Percentiles rank a stretch among this genome's conserved stretches.
Conservation (phyloP, 441 rosid genomes). For the Flueggea neowawraea region DNA sequence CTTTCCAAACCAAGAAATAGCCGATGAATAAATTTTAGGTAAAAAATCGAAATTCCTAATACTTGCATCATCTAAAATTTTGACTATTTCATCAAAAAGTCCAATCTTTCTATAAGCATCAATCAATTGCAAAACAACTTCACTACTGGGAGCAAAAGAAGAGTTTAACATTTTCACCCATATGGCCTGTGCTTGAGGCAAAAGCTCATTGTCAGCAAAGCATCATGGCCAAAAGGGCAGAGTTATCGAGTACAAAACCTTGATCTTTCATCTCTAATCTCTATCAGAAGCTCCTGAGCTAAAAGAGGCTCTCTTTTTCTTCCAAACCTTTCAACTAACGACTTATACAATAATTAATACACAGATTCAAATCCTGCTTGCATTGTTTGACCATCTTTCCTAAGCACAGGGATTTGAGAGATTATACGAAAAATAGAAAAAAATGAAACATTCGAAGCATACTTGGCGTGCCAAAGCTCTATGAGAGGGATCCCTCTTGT, state of each 20-base stretch:
- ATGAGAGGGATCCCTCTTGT: too few species aligned
- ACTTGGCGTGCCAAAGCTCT: too few species aligned
- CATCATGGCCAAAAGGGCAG: constrained; percentile 48
- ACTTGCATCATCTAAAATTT: constrained; percentile 38
- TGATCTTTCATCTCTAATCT: constrained; percentile 48
- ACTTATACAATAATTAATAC: constrained; percentile 37
- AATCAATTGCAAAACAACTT: constrained; percentile 42
- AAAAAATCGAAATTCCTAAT: constrained; percentile 30
- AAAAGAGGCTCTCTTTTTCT: constrained; percentile 32
- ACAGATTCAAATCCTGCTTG: constrained; percentile 22
- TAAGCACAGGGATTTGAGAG: neutral
- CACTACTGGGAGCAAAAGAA: constrained; percentile 37
- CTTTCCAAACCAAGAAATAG: constrained; percentile 66
- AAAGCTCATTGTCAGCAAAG: constrained; percentile 48
- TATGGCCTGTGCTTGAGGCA: constrained; percentile 41
- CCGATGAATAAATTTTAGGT: constrained; percentile 40
- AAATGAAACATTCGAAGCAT: too few species aligned
- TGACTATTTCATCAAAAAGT: constrained; percentile 34
- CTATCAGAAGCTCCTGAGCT: constrained; percentile 43
- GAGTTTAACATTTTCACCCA: constrained; percentile 57
- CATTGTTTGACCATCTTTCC: constrained; percentile 30
- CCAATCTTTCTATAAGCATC: constrained; percentile 46
- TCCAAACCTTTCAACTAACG: constrained; percentile 27
- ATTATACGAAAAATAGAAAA: too few species aligned
- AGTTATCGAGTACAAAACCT: constrained; percentile 31